Evolutionary conservation across 345 rosid genomes (phyloP).

Genomic region (Clausena lansium): DNA sequence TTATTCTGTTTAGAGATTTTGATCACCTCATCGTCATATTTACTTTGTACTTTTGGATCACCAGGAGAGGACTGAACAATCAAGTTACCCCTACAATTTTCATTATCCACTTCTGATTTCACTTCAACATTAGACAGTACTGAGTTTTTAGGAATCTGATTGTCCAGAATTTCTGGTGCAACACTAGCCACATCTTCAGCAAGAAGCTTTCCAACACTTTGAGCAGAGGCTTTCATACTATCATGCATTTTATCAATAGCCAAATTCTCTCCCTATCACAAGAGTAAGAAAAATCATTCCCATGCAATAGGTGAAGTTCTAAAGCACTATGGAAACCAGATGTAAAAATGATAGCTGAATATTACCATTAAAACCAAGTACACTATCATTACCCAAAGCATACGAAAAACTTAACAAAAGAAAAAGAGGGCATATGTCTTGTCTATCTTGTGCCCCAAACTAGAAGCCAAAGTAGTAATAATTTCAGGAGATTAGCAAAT

Average conservation of each 20-base stretch:
- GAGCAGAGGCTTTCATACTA: slow-evolving; percentile 31
- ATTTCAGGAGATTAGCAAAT: slow-evolving; percentile 5
- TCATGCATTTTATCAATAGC: slow-evolving; percentile 31
- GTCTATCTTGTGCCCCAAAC: background rate
- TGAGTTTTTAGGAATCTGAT: slow-evolving; percentile 33
- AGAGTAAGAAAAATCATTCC: slow-evolving; percentile 16
- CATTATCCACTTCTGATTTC: slow-evolving; percentile 40
- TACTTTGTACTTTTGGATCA: slow-evolving; percentile 35
- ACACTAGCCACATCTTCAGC: slow-evolving; percentile 26
- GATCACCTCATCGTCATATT: slow-evolving; percentile 27
- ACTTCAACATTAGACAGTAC: slow-evolving; percentile 23
- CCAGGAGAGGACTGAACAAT: slow-evolving; percentile 29
- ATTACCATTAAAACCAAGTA: background rate
- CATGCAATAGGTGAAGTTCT: background rate
- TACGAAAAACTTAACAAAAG: background rate
- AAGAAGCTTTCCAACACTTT: slow-evolving; percentile 37
- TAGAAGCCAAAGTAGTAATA: background rate
- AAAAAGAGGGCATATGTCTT: background rate
- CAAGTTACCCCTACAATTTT: slow-evolving; percentile 25
- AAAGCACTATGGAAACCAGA: background rate
- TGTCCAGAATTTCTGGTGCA: slow-evolving; percentile 33
- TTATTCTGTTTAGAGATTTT: slow-evolving; percentile 35
- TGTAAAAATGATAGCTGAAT: background rate
- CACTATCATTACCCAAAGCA: background rate
- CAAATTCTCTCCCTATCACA: slow-evolving; percentile 41